Base-by-base conservation (phyloP, 2,329 filamentous ascomycete species). In the Penicillium hordei region DNA sequence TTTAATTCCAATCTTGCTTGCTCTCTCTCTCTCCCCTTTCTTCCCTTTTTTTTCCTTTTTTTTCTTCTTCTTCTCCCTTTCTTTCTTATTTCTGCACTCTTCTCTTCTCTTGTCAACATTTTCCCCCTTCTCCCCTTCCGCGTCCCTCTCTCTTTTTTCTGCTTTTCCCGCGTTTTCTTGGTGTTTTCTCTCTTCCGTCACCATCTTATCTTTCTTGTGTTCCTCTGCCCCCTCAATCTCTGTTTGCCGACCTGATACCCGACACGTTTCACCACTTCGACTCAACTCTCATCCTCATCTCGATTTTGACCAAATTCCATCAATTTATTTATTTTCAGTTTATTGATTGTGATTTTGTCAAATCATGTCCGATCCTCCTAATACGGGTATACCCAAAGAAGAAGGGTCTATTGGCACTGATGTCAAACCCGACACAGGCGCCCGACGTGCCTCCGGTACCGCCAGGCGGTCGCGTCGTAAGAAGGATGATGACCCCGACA, bases 381-480 rank as follows among this genome's bases (percentile, higher is more conserved):
- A 43, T 21, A 49, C 54, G 58, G 64, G 60, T 39, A 53, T 66
- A 58, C 54, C 66, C 45, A 68, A 71, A 59, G 67, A 70, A 56
- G 68, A 72, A 58, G 64, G 61, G 51, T 60, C 61, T 31, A 58
- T 64, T 45, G 65, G 66, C 40, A 36, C 58, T 27, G 60, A 66
- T 56, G 60, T 58, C 57, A 68, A 68, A 58, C 36, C 56, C 23
- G 60, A 54, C 27, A 61, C 68, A 60, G 69, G 68, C 59, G 66
- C 70, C 56, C 67, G 72, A 67, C 74, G 70, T 65, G 67, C 65
- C 51, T 68, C 71, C 27, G 57, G 60, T 58, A 65, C 66, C 52
- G 61, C 62, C 52, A 66, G 62, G 65, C 70, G 72, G 66, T 73
- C 74, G 66, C 74, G 75, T 67, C 72, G 75, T 55, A 75, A 77